Evolutionary conservation across 2,329 filamentous ascomycete genomes (phyloP), one percentile per base, ranked within the genome.

Genomic region (Kalaharituber pfeilii): DNA sequence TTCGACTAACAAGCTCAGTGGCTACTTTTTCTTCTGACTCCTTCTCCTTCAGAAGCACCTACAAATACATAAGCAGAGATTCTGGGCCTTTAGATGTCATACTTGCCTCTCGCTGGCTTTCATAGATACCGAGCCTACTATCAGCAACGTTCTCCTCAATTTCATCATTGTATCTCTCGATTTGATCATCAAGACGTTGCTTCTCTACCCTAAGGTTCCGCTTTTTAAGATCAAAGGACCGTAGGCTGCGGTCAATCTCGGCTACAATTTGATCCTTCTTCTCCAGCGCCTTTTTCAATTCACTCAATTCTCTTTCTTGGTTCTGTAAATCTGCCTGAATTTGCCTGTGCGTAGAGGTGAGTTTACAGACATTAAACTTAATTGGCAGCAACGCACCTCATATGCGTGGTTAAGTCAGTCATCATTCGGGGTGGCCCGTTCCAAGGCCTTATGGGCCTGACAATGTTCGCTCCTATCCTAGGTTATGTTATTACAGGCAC

Each of bases 381-480:
- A 18, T 13, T 4, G 8, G 3, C 18, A n/a, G 18, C 29, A 8
- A 57, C 64, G 50, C 64, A 76, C 70, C 67, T 71, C 39, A 88
- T 75, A 63, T 86, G 82, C 18, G 76, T 76, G 54, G 78, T 81
- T 25, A 78, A 72, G 64, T 94, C 84, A 0, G 84, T 81, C 64
- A 82, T 82, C 79, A 94, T 93, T n/a, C 87, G 79, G 24, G 82
- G 73, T 8, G 69, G 69, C 36, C 75, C 72, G 0, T 64, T 67
- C 60, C 71, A 78, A 15, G 75, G 73, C 6, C 71, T n/a, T n/a
- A 64, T 59, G 36, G 62, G 62, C 29, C 59, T 63, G 13, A 64
- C 59, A 8, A 59, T 57, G 24, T 57, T 61, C 15, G 55, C 62
- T 18, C 62, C 62, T 52, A 59, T 57, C 11, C 60, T 63, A 39